Evolutionary conservation across 331 rosid species (phyloP).

Genomic region (Malus hybrid): DNA sequence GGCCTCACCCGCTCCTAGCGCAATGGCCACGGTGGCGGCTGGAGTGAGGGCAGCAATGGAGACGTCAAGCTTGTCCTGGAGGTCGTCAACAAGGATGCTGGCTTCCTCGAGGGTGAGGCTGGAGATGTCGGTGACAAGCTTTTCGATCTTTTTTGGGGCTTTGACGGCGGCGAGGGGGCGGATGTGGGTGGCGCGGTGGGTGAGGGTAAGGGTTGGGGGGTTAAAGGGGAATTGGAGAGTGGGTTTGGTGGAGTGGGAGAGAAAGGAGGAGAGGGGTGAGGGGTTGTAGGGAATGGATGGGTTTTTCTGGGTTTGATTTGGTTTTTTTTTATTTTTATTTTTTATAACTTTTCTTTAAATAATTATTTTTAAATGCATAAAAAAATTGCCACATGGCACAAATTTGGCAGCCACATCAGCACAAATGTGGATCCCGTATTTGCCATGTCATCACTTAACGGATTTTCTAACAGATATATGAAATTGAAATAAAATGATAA

Average conservation of each 20-base stretch:
- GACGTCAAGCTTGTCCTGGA: constrained; percentile 77
- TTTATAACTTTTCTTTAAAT: too few species aligned
- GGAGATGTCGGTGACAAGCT: constrained; percentile 54
- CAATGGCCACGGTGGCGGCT: constrained; percentile 22
- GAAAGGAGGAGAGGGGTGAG: constrained; percentile 13
- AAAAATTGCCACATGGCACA: too few species aligned
- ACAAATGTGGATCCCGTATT: too few species aligned
- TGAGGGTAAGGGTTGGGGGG: constrained; percentile 11
- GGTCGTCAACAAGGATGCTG: constrained; percentile 50
- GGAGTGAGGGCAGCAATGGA: constrained; percentile 56
- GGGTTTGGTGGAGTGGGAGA: constrained; percentile 25
- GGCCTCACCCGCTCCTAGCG: constrained; percentile 19
- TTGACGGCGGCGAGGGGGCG: constrained; percentile 54
- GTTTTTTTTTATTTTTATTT: too few species aligned
- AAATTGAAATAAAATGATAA: too few species aligned
- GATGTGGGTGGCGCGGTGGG: constrained; percentile 36
- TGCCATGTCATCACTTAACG: too few species aligned
- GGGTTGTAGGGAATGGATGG: constrained; percentile 19
- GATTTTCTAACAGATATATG: too few species aligned
- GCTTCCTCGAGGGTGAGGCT: constrained; percentile 64
- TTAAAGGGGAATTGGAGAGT: constrained; percentile 36
- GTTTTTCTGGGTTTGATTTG: too few species aligned
- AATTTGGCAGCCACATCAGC: too few species aligned
- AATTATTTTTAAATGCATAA: too few species aligned
- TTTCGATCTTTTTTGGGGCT: constrained; percentile 55